Base-by-base conservation (phyloP, 805 yeast species). In the Lipomyces starkeyi region DNA sequence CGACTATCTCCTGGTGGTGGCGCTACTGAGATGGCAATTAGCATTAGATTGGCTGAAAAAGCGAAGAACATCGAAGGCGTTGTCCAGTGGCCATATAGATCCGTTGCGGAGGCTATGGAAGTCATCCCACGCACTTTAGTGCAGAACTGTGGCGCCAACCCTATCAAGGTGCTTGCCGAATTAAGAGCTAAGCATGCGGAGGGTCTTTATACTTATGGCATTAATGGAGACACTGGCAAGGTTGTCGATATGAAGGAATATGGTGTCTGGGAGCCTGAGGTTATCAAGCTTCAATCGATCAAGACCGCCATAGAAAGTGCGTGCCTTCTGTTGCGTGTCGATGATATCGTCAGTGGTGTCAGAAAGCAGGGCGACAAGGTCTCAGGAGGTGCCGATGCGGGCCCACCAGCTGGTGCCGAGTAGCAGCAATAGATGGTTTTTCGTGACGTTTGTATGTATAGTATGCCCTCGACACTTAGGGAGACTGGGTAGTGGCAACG, bases 221-320 rank as follows among this genome's bases (percentile, higher is more conserved):
- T 95, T 68, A 97, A 95, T 78, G 99, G 99, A 73, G 97, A 94
- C 73, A 83, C 84, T 67, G 99, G 99, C 73, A 92, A 91, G 80
- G 86, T 95, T 67, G 98, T 91, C 34, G 98, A 95, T 78, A 95
- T 95, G 99, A 87, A 90, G 72, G 89, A 87, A 35, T 94, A 93
- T 79, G 99, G 99, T 35, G 90, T 95, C 72, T 95, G 99, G 99
- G 99, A 95, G 82, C 99, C 99, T 22, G 98, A 94, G 82, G 98
- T 91, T 61, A 91, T 95, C 80, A 95, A 95, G 82, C 96, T 91
- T 78, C 99, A 95, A 83, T 89, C 96, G 72, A 89, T 94, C 73
- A 95, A 95, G 83, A 95, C 99, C n/a, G 97, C 97, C 47, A 91
- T 95, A 72, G 99, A 95, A 82, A 90, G 96, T 83, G 98, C 99